Evolutionary conservation across 352 stramenopile genomes (phyloP), one percentile per base, ranked within the genome.

Genomic region (Globisporangium canariense): DNA sequence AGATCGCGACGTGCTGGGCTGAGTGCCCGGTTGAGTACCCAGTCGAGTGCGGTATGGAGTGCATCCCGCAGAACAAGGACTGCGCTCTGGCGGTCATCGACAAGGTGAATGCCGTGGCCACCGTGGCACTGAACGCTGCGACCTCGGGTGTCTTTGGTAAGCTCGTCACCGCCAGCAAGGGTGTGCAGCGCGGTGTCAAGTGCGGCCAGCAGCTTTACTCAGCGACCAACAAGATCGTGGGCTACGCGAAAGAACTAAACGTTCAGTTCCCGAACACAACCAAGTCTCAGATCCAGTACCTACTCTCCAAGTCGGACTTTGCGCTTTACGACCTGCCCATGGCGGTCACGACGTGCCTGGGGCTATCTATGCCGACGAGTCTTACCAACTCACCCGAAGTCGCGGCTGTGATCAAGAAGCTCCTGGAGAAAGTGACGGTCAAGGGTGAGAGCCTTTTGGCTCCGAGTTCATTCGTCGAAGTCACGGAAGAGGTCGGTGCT

Each of bases 1-100:
- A 74, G 0, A 71, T 77, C 55, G 68, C 75, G 13, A 86, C 79
- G 8, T 88, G 76, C 59, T 88, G 79, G 79, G 75, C 77, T 0
- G 65, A 86, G 58, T 89, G 79, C 28, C 79, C 79, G 0, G 55
- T 85, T 16, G 71, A 81, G 32, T 89, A 83, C 66, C 79, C 79
- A 2, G 71, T 89, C 2, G 54, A 73, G n/a, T 89, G 80, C 45
- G 77, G 64, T n/a, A 59, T 82, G 64, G 76, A 88, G 49, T 89
- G 78, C 41, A 75, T 91, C 40, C 81, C 78, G 3, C 77, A 89
- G 36, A 93, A 90, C 51, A 66, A 79, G 14, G 77, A 89, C 53
- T 93, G 84, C 68, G 64, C 64, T 6, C 30, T 78, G 4, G 71
- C 83, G 22, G 57, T 91, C 10, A 57, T 90, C 54, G 46, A 57